Evolutionary conservation across 805 yeast genomes (phyloP), one percentile per base, ranked within the genome.

Genomic region (Wickerhamiella dianesei): DNA sequence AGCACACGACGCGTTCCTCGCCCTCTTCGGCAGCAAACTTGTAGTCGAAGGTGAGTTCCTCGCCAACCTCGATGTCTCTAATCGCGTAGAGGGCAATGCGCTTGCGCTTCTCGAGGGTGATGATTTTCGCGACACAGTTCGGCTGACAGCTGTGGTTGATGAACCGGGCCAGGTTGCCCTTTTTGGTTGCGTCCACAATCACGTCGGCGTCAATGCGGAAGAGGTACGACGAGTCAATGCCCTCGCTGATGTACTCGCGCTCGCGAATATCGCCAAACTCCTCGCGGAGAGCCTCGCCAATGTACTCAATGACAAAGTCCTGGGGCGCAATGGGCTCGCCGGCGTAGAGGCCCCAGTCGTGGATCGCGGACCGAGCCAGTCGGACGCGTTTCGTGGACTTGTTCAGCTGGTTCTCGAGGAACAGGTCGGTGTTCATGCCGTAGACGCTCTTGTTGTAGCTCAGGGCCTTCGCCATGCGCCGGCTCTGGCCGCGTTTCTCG

Each of bases 121-220:
- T 88, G 59, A 92, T 87, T 60, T 88, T 89, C 1, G 98, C 97
- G 0, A 95, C 87, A 66, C 98, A 92, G 55, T 95, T 87, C 1
- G 99, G 99, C 45, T 82, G 83, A 66, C 99, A 92, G 62, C 96
- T 87, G 63, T 92, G 99, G 58, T 92, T 92, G 62, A 92, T 92
- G 59, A 92, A 92, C 44, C 98, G 71, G 0, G 98, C 97, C 57
- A 88, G 88, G 3, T 97, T 96, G 21, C 99, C 99, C 53, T 80
- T 83, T 60, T 88, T 89, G 0, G 97, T 89, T 4, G 99, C 98
- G 66, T 92, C 99, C 47, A 92, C 83, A 6, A 92, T 96, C 0
- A 94, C 85, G 54, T 83, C 83, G 59, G 87, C 95, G 60, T 92
- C 97, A 40, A 92, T 80, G 53, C 97, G 71, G 65, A 92, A 92